Evolutionary conservation across 1,284 basidiomycete genomes (phyloP).

Genomic region (Leccinum proliferum): DNA sequence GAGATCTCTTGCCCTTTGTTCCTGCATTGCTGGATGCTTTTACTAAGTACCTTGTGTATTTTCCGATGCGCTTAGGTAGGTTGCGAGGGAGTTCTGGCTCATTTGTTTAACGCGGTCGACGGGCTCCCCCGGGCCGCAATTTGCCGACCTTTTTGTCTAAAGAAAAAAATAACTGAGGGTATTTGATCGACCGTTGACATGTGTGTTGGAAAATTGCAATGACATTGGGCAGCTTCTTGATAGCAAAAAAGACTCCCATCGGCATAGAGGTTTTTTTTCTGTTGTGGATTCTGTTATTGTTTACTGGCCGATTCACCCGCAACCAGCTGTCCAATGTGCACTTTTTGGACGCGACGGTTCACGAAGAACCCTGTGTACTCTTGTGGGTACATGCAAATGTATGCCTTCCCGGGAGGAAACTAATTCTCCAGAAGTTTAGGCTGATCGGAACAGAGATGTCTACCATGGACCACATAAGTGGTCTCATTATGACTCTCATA

Average conservation of each 20-base stretch:
- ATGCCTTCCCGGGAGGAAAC: constrained; percentile 45
- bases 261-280: constrained; percentile 1
- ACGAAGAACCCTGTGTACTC: constrained; percentile 60
- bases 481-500: constrained; percentile 31
- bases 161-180: neutral
- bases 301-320: neutral
- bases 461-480: constrained; percentile 39
- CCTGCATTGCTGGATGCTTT: constrained; percentile 15
- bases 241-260: too few relatives aligned
- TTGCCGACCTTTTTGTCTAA: neutral
- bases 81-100: constrained; percentile 5
- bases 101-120: neutral
- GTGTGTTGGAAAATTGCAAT: constrained; percentile 2
- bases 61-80: constrained; percentile 19
- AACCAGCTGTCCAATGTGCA: constrained; percentile 46
- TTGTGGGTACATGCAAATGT: constrained; percentile 52
- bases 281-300: neutral
- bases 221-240: neutral
- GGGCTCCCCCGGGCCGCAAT: neutral
- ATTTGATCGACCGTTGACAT: constrained; percentile 1
- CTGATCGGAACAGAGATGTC: constrained; percentile 55
- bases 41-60: constrained; percentile 17
- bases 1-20: constrained; percentile 4
- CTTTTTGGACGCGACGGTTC: constrained; percentile 62
- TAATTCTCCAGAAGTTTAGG: constrained; percentile 55